These are phyloP conservation scores for Hygrophoropsis aurantiaca DNA, from an alignment of 768 basidiomycete genomes.

Conservation along the genomic window DNA sequence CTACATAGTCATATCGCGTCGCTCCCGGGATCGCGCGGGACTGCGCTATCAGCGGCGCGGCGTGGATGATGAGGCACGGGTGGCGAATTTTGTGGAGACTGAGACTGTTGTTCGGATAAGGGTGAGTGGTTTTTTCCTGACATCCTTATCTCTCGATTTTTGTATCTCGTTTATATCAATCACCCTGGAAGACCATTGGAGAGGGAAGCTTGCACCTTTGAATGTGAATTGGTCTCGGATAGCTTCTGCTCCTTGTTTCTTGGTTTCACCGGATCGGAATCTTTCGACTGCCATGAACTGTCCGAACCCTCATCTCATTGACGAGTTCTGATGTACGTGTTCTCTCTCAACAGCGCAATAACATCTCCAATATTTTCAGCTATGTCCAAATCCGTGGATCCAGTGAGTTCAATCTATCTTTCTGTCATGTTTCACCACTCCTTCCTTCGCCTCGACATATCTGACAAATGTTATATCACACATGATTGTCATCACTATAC, in stretches of 20 bases:
- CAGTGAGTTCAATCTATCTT: slow-evolving; percentile 47
- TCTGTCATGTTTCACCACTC: too few relatives aligned
- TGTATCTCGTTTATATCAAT: too few relatives aligned
- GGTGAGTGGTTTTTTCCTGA: slow-evolving; percentile 56
- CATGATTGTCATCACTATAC: neutral
- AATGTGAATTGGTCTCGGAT: too few relatives aligned
- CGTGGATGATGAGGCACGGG: slow-evolving; percentile 88
- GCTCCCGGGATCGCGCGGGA: slow-evolving; percentile 88
- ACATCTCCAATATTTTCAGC: slow-evolving; percentile 74
- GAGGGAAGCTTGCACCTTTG: too few relatives aligned
- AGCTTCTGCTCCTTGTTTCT: too few relatives aligned
- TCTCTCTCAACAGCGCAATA: slow-evolving; percentile 77
- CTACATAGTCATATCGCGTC: slow-evolving; percentile 80
- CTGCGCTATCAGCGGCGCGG: slow-evolving; percentile 93
- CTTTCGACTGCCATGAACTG: too few relatives aligned
- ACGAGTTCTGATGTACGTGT: too few relatives aligned
- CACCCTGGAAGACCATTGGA: too few relatives aligned
- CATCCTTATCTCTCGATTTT: neutral
- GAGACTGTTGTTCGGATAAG: slow-evolving; percentile 85
- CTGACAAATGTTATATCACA: too few relatives aligned
- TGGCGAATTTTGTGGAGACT: slow-evolving; percentile 95
- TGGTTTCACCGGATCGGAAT: too few relatives aligned
- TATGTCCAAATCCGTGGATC: slow-evolving; percentile 93
- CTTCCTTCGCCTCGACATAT: too few relatives aligned
- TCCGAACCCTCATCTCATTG: too few relatives aligned